Conservation (phyloP, 1,284 basidiomycete genomes). For the Sphaerobolus stellatus region DNA sequence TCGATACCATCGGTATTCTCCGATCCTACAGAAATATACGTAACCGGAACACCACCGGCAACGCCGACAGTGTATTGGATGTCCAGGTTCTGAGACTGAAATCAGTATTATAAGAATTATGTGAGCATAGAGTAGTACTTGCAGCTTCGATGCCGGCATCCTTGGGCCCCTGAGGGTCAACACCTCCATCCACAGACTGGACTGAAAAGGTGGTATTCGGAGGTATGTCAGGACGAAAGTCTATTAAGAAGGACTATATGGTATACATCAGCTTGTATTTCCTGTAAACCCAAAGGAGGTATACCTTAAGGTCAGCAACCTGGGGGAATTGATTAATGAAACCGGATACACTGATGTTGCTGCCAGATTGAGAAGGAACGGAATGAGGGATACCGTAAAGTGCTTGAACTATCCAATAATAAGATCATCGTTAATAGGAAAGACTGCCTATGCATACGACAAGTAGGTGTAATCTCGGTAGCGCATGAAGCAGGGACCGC, state of each 20-base stretch:
- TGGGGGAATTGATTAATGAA: constrained; percentile 17
- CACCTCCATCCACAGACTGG: constrained; percentile 27
- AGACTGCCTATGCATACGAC: constrained; percentile 5
- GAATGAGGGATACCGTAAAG: constrained; percentile 16
- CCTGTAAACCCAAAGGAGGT: too few species aligned
- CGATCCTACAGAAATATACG: constrained; percentile 13
- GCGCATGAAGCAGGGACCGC: constrained; percentile 16
- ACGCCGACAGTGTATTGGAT: constrained; percentile 14
- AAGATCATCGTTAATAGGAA: neutral
- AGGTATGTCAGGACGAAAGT: constrained; percentile 21
- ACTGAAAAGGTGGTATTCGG: constrained; percentile 21
- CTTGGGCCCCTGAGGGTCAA: constrained; percentile 20
- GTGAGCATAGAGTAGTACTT: neutral
- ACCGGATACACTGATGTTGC: constrained; percentile 15
- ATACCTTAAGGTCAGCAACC: constrained; percentile 10
- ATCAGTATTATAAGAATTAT: neutral
- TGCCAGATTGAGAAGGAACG: constrained; percentile 8
- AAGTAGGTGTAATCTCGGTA: constrained; percentile 14
- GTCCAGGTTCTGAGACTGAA: constrained; percentile 10
- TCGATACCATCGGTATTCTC: constrained; percentile 9
- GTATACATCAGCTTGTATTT: too few species aligned
- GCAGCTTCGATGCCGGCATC: constrained; percentile 30
- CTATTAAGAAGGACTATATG: constrained; percentile 20
- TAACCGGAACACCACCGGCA: constrained; percentile 9
- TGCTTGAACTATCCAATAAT: constrained; percentile 8